Base-by-base conservation (phyloP, 2,329 filamentous ascomycete genomes). In the Trichothecium roseum region DNA sequence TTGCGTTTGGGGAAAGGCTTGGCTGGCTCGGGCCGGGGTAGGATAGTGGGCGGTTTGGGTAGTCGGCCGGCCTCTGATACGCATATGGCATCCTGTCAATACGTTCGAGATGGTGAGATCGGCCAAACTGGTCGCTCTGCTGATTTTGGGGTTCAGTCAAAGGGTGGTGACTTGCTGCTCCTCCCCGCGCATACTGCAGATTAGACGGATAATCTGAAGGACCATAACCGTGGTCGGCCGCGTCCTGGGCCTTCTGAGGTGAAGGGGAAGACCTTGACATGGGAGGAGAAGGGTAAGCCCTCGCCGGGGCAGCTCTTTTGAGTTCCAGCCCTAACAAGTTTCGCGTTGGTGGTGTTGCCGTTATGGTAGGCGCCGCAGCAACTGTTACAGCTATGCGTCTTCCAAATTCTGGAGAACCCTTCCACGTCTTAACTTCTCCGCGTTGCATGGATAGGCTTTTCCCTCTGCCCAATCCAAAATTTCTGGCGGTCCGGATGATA, bases 281-380 rank as follows among this genome's bases (percentile, higher is more conserved):
- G 69, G 78, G 78, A 64, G 78, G 77, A 68, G 78, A 81, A 56
- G 76, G 77, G 63, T 81, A 81, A 55, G 70, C 72, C 66, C 65
- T 65, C 53, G 63, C 63, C 51, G 64, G 67, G 63, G 66, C 64
- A 66, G 64, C 68, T 63, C 65, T 60, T 62, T 69, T 64, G 20
- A 24, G 20, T 24, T 24, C 20, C 20, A 24, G 20, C 20, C 20
- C 10, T 6, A 10, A 24, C 6, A 10, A 24, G 10, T 6, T 24
- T 10, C 20, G 20, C 10, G 6, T 6, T 64, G 45, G 44, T 46
- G 49, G 48, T 50, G 52, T 61, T 62, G 68, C 69, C 66, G 56
- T 63, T 65, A 62, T 65, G 60, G 62, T 28, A 30, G 10, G 10
- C 6, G 20, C 20, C 10, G 20, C 20, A 24, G 20, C 10, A 10